Conservation (phyloP, 768 basidiomycete genomes). For the Hygrophoropsis aurantiaca region DNA sequence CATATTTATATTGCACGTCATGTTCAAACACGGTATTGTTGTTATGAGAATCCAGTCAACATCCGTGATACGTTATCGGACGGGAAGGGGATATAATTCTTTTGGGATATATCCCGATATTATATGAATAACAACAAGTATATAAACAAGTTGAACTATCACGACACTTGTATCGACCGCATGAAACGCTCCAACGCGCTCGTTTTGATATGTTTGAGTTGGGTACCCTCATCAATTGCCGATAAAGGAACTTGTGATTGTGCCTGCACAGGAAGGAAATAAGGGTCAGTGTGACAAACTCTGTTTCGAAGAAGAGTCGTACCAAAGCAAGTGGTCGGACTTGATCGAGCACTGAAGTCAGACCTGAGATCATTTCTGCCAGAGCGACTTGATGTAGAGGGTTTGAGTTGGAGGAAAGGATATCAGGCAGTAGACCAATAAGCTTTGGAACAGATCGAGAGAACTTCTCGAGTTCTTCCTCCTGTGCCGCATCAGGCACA, state of each 20-base stretch:
- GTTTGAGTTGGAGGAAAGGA: conserved; percentile 57
- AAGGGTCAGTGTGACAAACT: conserved; percentile 3
- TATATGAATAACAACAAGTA: conserved; percentile 17
- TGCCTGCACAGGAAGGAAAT: conserved; percentile 14
- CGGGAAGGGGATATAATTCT: too few species aligned
- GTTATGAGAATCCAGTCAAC: too few species aligned
- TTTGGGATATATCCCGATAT: too few species aligned
- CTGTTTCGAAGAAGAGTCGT: conserved; percentile 22
- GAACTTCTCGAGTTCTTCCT: conserved; percentile 60
- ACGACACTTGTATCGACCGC: conserved; percentile 47
- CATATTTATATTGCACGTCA: too few species aligned
- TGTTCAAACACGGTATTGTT: too few species aligned
- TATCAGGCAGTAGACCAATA: conserved; percentile 66
- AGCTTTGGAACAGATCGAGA: conserved; percentile 60
- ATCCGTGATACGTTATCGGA: too few species aligned
- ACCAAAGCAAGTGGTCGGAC: conserved; percentile 63
- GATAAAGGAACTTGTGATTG: conserved; percentile 45
- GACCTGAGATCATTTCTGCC: conserved; percentile 67
- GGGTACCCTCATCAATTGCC: conserved; percentile 56
- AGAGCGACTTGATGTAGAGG: conserved; percentile 69
- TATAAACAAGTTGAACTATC: conserved; percentile 8
- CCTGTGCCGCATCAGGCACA: conserved; percentile 45
- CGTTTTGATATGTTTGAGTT: conserved; percentile 63
- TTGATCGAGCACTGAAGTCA: conserved; percentile 60
- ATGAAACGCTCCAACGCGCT: conserved; percentile 65